Evolutionary conservation across 176 grass and related monocot species (phyloP), one percentile per base, ranked within the genome.

Genomic region (Aegilops umbellulata): DNA sequence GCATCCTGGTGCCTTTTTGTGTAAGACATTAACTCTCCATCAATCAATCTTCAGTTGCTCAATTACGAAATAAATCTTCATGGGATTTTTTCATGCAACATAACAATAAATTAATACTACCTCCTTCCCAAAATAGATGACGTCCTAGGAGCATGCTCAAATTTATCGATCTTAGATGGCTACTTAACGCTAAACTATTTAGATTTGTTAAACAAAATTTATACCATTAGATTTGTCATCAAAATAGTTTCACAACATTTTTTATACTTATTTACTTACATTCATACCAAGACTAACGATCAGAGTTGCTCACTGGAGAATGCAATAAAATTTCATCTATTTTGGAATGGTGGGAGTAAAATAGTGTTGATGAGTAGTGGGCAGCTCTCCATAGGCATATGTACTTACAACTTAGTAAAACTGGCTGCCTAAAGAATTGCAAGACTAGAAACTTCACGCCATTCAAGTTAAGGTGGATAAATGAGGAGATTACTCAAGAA

Each of bases 1-100:
- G 36, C 69, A 65, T 63, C 16, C 35, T 42, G 26, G 15, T 4
- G 14, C n/a, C 26, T 84, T 24, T 84, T 64, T 76, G 36, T 51
- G 27, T 51, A 47, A 16, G 64, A 49, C 26, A 36, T 29, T 9
- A 75, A 75, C 53, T 60, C 12, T 38, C 65, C 23, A 16, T 62
- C 55, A 62, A 64, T 84, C 70, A 84, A 84, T 63, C 36, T 84
- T 23, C 24, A 4, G 32, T 49, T 29, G 41, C 55, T 53, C 30
- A 71, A 72, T 58, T 73, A 24, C 27, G 51, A 61, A 74, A 60
- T 22, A 25, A n/a, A 63, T 23, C 26, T 74, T 13, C 16, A 74
- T 35, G 20, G 29, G 23, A 72, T 27, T 90, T 69, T 70, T 12
- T 57, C 38, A 31, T 57, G 41, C 64, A 82, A 60, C 41, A 82